Evolutionary conservation across 495 filamentous ascomycete species (phyloP).

Genomic region (Staphylotrichum tortipilum): DNA sequence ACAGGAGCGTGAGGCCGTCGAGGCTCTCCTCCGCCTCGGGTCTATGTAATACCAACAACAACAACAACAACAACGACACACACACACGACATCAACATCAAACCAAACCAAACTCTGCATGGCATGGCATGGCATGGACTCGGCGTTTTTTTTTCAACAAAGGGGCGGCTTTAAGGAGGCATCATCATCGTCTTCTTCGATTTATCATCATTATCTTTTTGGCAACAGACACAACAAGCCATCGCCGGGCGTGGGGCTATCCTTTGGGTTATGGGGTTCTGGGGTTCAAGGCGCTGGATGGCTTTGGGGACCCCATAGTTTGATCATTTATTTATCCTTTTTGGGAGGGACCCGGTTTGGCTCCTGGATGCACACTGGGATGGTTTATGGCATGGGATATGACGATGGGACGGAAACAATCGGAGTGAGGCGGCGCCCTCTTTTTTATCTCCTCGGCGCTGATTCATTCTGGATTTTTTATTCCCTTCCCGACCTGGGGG

Average conservation of each 20-base stretch:
- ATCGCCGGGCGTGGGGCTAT: conserved; percentile 11
- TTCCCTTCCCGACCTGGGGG: too few species aligned
- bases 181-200: neutral
- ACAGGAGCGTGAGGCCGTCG: conserved; percentile 76
- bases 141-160: conserved; percentile 42
- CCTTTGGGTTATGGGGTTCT: conserved; percentile 4
- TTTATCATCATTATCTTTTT: conserved; percentile 2
- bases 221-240: conserved; percentile 4
- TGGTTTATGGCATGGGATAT: neutral
- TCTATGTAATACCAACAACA: conserved; percentile 59
- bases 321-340: conserved; percentile 1
- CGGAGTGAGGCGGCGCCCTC: neutral
- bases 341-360: conserved; percentile 6
- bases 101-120: conserved; percentile 24
- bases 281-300: conserved; percentile 2
- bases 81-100: too few species aligned
- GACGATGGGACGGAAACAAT: neutral
- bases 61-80: neutral
- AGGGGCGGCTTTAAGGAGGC: conserved; percentile 12
- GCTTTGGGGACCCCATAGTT: conserved; percentile 1
- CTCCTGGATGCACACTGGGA: neutral
- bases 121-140: conserved; percentile 26
- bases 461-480: neutral
- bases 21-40: conserved; percentile 74
- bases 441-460: neutral